Evolutionary conservation across 768 basidiomycete genomes (phyloP).

Genomic region (Leccinum disarticulatum): DNA sequence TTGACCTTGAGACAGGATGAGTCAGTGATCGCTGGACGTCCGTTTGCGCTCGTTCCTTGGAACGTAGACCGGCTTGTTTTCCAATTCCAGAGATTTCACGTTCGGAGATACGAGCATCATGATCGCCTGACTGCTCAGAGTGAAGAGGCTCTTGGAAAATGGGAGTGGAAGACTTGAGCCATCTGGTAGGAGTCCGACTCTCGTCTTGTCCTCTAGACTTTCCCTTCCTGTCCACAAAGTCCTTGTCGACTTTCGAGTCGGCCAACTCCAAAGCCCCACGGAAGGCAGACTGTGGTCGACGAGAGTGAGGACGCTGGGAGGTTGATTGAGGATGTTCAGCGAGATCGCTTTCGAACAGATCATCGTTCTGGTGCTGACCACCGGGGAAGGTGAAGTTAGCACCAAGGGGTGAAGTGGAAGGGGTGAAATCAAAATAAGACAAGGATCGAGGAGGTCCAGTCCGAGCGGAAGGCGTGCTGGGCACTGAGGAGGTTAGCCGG

Average conservation of each 20-base stretch:
- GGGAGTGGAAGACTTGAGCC: constrained; percentile 49
- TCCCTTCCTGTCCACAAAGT: constrained; percentile 50
- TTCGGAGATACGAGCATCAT: constrained; percentile 23
- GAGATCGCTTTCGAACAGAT: constrained; percentile 31
- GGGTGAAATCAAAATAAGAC: constrained; percentile 56
- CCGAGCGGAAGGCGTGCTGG: constrained; percentile 56
- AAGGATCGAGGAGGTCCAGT: constrained; percentile 76
- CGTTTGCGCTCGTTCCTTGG: constrained; percentile 1
- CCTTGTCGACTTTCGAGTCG: constrained; percentile 34
- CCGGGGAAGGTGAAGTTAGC: constrained; percentile 29
- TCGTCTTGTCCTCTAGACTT: constrained; percentile 51
- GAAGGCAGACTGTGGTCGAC: constrained; percentile 45
- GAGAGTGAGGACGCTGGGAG: constrained; percentile 29
- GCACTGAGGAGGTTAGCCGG: constrained; percentile 13
- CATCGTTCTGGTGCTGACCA: constrained; percentile 28
- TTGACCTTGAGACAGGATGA: constrained; percentile 25
- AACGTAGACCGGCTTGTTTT: constrained; percentile 7
- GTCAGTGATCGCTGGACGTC: constrained; percentile 27
- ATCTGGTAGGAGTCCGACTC: constrained; percentile 52
- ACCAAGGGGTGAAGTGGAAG: constrained; percentile 41
- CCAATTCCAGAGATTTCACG: not conserved
- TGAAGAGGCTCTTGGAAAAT: constrained; percentile 33
- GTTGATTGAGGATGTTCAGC: constrained; percentile 34
- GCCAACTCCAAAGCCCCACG: constrained; percentile 60
- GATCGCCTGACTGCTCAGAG: constrained; percentile 21